Evolutionary conservation across 148 eudicot species (phyloP), one percentile per base, ranked within the genome.

Genomic region (Silene conica): DNA sequence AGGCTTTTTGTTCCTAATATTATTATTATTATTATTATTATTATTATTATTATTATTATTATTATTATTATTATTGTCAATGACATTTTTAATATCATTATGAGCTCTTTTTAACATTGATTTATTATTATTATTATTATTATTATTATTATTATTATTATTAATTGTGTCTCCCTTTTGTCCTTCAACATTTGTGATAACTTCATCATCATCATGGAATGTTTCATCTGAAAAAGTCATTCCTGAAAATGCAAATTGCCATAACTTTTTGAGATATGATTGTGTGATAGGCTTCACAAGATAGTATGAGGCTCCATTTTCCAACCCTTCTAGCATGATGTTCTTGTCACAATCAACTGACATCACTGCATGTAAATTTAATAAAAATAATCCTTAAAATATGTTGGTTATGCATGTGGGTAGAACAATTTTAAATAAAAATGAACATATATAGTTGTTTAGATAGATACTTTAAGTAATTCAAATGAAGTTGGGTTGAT

Each of bases 251-350:
- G 85, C 81, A 81, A 61, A 84, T 58, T 88, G 90, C 90, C 96
- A 88, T 20, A 90, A 14, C 59, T 78, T 75, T 77, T 64, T 73
- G 9, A 88, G 67, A 58, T 81, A 78, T 15, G 79, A 38, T n/a
- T 74, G 58, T 54, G 74, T 23, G 5, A 88, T 66, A 0, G 92
- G 96, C 76, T 90, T 90, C 62, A 75, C 60, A 26, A 88, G 56
- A 77, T 83, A 88, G 76, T 78, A 78, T 21, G 74, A 77, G 60
- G 88, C 96, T 1, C 89, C 96, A 31, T 45, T 75, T 25, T 86
- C 72, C 6, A 88, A 43, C 8, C 85, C 89, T 66, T 76, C 61
- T 16, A 59, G 18, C 72, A 80, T 79, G 11, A 81, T 68, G 22
- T 54, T 65, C 38, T 75, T 80, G 71, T 82, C 26, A 26, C 23